Evolutionary conservation across 441 rosid genomes (phyloP).

Genomic region (Geranium incanum): DNA sequence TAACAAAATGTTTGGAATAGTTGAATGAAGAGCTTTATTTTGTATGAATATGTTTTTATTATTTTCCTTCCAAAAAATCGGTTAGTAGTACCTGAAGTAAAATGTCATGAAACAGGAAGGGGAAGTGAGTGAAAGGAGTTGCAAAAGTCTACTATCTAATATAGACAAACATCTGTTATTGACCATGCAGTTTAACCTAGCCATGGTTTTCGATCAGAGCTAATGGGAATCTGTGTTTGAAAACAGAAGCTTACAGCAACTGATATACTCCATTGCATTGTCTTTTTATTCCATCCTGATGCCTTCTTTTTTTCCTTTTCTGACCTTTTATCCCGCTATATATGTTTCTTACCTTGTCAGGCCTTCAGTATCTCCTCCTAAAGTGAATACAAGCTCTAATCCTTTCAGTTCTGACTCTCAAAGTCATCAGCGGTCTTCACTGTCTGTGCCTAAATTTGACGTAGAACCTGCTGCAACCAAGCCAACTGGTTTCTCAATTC

Average conservation of each 20-base stretch:
- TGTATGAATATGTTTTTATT: too few species aligned
- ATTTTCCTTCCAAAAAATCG: neutral
- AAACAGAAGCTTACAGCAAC: neutral
- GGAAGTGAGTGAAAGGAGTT: neutral
- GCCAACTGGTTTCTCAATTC: constrained; percentile 31
- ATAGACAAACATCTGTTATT: neutral
- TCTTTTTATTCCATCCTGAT: neutral
- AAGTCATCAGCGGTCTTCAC: constrained; percentile 30
- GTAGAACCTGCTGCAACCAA: constrained; percentile 29
- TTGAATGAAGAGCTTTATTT: neutral
- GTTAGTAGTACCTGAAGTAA: neutral
- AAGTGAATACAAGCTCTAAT: constrained; percentile 33
- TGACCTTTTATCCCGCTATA: neutral
- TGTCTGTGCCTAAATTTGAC: constrained; percentile 24
- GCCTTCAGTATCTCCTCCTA: constrained; percentile 45
- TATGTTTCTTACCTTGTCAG: constrained; percentile 30
- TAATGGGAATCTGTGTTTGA: neutral
- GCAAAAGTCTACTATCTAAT: neutral
- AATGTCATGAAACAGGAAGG: neutral
- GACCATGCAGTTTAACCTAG: neutral
- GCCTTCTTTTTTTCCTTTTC: neutral
- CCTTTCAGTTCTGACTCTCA: constrained; percentile 36
- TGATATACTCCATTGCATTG: neutral
- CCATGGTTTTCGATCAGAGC: neutral
- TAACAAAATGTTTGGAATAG: neutral